These are phyloP conservation scores for Gracilaria gracilis DNA, from an alignment of 23 red algal species.

Conservation along the genomic window DNA sequence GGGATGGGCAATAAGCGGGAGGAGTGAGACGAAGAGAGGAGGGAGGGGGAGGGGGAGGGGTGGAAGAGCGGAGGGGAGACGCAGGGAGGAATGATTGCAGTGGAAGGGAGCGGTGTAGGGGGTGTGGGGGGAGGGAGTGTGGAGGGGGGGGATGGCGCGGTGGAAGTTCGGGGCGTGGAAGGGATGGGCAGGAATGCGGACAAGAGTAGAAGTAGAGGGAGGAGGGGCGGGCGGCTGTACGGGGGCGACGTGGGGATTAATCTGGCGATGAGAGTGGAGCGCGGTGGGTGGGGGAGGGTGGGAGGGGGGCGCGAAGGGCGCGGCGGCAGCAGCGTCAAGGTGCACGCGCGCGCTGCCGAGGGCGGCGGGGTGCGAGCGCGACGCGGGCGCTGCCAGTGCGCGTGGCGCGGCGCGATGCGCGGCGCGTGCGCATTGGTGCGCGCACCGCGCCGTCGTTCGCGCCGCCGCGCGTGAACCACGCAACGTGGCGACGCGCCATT, in stretches of 20 bases:
- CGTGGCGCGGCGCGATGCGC: too few species aligned
- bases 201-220: not conserved
- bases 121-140: not conserved
- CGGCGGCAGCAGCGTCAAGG: not conserved
- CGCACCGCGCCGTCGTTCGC: not conserved
- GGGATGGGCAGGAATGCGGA: too few species aligned
- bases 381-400: not conserved
- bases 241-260: not conserved
- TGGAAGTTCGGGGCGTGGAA: not conserved
- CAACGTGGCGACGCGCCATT: conserved; percentile 22
- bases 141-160: not conserved
- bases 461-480: conserved; percentile 11
- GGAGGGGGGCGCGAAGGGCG: conserved; percentile 11
- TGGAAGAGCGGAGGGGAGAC: not conserved
- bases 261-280: conserved; percentile 26
- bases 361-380: conserved; percentile 4
- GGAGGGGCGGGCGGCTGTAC: not conserved
- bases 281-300: not conserved
- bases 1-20: not conserved
- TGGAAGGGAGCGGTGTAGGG: not conserved
- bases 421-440: too few species aligned
- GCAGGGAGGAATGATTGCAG: not conserved
- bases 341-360: not conserved
- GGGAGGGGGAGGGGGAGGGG: not conserved
- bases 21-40: not conserved